Conservation (phyloP, 208 protist genomes). For the Trypanosomatidae sp. region DNA sequence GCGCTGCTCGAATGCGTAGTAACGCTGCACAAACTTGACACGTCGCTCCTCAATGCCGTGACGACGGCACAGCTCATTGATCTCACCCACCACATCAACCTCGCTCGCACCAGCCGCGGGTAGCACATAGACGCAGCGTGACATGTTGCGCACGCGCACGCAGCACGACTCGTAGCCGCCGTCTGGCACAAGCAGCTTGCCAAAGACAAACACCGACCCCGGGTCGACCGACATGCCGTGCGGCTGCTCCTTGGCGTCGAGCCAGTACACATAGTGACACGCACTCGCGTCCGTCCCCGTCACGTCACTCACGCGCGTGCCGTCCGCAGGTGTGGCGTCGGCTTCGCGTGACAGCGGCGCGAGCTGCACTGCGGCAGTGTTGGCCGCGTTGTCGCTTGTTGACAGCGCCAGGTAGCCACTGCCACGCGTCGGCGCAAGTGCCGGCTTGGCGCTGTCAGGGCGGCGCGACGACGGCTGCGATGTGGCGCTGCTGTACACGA, state of each 20-base stretch:
- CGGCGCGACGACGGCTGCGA: no score
- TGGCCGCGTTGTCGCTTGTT: no score
- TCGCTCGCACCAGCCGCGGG: constrained; percentile 41
- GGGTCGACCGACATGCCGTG: constrained; percentile 46
- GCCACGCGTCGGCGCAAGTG: no score
- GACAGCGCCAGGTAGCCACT: no score
- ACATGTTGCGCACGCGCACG: constrained; percentile 67
- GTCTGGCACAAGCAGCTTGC: constrained; percentile 37
- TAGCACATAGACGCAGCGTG: constrained; percentile 64
- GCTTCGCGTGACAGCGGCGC: no score
- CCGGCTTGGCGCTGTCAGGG: no score
- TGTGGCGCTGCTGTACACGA: no score
- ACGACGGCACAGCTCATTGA: constrained; percentile 54
- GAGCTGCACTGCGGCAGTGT: no score
- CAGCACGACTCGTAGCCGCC: constrained; percentile 61
- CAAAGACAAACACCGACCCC: constrained; percentile 86
- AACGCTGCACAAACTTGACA: constrained; percentile 85
- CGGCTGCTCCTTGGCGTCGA: constrained; percentile 81
- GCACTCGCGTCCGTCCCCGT: no score
- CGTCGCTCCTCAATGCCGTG: constrained; percentile 59
- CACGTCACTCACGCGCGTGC: no score
- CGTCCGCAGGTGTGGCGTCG: no score
- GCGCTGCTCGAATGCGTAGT: constrained; percentile 88
- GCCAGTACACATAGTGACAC: constrained; percentile 86
- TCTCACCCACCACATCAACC: constrained; percentile 64